Conservation (phyloP, 805 yeast genomes). For the Ogataea salicorniae region DNA sequence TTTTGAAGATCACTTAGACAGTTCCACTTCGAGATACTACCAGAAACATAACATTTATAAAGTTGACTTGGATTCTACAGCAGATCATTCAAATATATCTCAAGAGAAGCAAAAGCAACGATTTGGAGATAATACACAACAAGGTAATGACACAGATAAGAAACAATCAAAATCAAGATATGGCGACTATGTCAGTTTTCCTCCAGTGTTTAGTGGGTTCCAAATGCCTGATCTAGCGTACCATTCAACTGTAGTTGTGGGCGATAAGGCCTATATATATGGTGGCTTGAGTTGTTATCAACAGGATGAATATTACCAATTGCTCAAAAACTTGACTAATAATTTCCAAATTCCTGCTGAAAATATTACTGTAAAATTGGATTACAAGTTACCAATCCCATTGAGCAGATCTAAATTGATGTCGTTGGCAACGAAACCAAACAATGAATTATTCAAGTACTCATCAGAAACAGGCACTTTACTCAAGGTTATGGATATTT, state of each 20-base stretch:
- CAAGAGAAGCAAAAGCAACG: not conserved
- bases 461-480: slow-evolving; percentile 37
- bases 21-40: slow-evolving; percentile 22
- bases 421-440: slow-evolving; percentile 38
- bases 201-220: slow-evolving; percentile 34
- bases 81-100: not conserved
- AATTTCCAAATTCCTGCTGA: slow-evolving; percentile 29
- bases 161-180: slow-evolving; percentile 2
- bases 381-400: slow-evolving; percentile 42
- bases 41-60: slow-evolving; percentile 14
- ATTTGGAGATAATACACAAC: not conserved
- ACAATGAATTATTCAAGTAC: slow-evolving; percentile 32
- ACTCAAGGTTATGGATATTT: slow-evolving; percentile 16
- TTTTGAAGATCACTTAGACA: slow-evolving; percentile 13
- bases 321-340: slow-evolving; percentile 25
- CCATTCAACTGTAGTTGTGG: slow-evolving; percentile 38
- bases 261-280: slow-evolving; percentile 33
- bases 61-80: slow-evolving; percentile 4
- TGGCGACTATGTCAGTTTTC: slow-evolving; percentile 24
- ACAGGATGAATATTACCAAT: slow-evolving; percentile 20
- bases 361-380: slow-evolving; percentile 27
- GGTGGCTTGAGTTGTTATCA: slow-evolving; percentile 39
- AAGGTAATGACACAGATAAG: too few species aligned
- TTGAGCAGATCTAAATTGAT: slow-evolving; percentile 35
- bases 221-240: slow-evolving; percentile 40